Conservation (phyloP, 2,329 filamentous ascomycete species). For the Monosporascus sp. region DNA sequence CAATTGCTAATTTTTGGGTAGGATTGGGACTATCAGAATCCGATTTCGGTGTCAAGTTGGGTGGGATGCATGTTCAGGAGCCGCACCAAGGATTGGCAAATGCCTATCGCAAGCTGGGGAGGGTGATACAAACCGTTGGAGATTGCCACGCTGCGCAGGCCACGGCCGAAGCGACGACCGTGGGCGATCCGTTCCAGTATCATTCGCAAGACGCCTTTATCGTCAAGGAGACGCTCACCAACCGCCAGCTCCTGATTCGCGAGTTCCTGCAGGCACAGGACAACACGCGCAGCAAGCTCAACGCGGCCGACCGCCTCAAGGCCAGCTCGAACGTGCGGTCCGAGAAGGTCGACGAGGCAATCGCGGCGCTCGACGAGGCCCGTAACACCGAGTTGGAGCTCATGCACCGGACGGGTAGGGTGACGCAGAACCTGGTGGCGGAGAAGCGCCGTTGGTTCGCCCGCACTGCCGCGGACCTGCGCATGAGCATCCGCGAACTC, state of each 20-base stretch:
- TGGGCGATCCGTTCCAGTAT: conserved; percentile 90
- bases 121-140: conserved; percentile 85
- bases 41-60: conserved; percentile 87
- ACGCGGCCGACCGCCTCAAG: conserved; percentile 84
- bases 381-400: conserved; percentile 75
- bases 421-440: conserved; percentile 80
- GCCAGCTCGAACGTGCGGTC: conserved; percentile 78
- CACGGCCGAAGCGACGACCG: conserved; percentile 89
- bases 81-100: conserved; percentile 81
- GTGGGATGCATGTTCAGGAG: conserved; percentile 82
- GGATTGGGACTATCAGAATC: conserved; percentile 87
- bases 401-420: conserved; percentile 77
- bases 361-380: conserved; percentile 82
- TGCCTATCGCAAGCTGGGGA: conserved; percentile 92
- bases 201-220: conserved; percentile 95
- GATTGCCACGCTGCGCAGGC: conserved; percentile 96
- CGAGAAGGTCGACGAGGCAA: conserved; percentile 98
- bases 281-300: conserved; percentile 71
- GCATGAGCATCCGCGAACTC: conserved; percentile 81
- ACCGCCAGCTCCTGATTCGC: conserved; percentile 91
- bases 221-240: conserved; percentile 96
- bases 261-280: conserved; percentile 91
- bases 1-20: conserved; percentile 33
- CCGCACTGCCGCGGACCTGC: conserved; percentile 77
- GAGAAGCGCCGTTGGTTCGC: conserved; percentile 91